Evolutionary conservation across 495 filamentous ascomycete genomes (phyloP).

Genomic region (Aspergillus avenaceus): DNA sequence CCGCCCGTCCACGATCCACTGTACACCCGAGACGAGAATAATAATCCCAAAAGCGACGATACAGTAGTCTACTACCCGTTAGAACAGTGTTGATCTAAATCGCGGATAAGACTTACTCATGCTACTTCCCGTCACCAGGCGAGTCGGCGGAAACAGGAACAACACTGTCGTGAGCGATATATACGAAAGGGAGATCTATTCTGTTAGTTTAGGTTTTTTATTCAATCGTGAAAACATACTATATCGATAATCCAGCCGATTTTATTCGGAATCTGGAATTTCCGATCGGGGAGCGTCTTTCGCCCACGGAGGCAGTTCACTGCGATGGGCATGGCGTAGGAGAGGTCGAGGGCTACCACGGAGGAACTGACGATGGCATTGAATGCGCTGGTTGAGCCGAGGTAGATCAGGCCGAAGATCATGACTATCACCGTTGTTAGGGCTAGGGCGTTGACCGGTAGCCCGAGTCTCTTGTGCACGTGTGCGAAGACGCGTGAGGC

Average conservation of each 20-base stretch:
- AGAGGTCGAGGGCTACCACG: constrained; percentile 64
- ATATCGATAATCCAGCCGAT: constrained; percentile 62
- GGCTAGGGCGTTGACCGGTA: constrained; percentile 64
- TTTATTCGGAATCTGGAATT: constrained; percentile 52
- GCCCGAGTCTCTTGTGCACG: constrained; percentile 55
- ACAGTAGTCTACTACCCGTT: constrained; percentile 59
- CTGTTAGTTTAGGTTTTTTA: background rate
- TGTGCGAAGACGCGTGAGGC: constrained; percentile 56
- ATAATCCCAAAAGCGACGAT: constrained; percentile 69
- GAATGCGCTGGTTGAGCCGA: constrained; percentile 56
- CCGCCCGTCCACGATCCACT: constrained; percentile 65
- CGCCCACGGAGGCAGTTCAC: constrained; percentile 63
- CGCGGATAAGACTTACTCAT: constrained; percentile 52
- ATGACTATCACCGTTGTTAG: constrained; percentile 59
- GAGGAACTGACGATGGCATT: constrained; percentile 53
- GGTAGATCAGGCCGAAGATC: constrained; percentile 65
- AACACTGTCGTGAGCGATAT: constrained; percentile 64
- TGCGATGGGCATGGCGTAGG: constrained; percentile 64
- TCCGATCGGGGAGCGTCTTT: constrained; percentile 52
- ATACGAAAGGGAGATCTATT: constrained; percentile 57
- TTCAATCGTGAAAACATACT: constrained; percentile 26
- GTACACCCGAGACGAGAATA: constrained; percentile 55
- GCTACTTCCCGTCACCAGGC: constrained; percentile 59
- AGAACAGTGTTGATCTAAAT: constrained; percentile 7
- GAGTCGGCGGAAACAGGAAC: constrained; percentile 65